Conservation (phyloP, 345 rosid genomes). For the Excoecaria agallocha region DNA sequence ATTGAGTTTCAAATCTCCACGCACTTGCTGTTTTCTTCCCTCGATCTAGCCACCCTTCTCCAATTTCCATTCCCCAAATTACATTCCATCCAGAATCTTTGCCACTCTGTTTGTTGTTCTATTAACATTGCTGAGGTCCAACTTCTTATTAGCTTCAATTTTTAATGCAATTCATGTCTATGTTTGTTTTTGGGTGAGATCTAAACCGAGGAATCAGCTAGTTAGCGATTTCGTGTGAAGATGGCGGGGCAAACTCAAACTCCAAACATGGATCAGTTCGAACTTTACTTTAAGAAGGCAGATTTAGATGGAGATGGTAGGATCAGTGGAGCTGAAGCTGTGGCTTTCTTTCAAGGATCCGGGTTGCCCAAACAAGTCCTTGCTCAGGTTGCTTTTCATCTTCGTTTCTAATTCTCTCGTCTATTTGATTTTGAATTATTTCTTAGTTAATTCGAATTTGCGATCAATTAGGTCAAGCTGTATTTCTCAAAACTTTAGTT, state of each 20-base stretch:
- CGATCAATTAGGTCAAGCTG: background rate
- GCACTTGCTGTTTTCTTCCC: conserved; percentile 4
- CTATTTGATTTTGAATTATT: background rate
- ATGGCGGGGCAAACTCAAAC: conserved; percentile 48
- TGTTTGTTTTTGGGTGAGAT: background rate
- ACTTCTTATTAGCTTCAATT: background rate
- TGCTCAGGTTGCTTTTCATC: conserved; percentile 58
- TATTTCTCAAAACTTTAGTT: background rate
- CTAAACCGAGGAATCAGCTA: conserved; percentile 7
- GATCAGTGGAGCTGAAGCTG: conserved; percentile 94
- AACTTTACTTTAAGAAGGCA: conserved; percentile 75
- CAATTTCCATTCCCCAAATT: background rate
- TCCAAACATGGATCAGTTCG: conserved; percentile 71
- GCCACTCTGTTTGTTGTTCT: background rate
- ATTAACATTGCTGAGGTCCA: background rate
- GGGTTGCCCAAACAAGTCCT: conserved; percentile 82
- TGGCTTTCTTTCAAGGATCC: conserved; percentile 86
- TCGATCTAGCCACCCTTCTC: conserved; percentile 22
- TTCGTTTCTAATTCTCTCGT: background rate
- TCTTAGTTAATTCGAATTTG: background rate
- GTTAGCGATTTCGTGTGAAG: background rate
- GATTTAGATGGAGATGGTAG: conserved; percentile 95
- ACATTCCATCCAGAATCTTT: too few relatives aligned
- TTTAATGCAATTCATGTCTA: background rate
- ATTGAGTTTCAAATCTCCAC: background rate